These are phyloP conservation scores for Solanum dulcamara DNA, from an alignment of 257 asterid species.

Conservation along the genomic window DNA sequence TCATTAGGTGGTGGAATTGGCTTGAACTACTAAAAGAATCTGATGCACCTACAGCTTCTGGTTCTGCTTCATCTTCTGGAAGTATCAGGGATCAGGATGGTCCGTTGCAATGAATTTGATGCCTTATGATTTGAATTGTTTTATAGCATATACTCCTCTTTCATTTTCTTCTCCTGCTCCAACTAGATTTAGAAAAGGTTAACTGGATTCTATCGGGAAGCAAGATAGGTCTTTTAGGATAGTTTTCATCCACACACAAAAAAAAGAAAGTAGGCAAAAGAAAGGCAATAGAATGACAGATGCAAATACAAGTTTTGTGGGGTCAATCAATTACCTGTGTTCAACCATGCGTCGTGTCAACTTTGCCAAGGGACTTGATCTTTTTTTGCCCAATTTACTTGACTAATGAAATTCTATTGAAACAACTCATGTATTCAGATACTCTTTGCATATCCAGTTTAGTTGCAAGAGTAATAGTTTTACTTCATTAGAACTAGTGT, in stretches of 20 bases:
- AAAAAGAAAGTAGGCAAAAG: background rate
- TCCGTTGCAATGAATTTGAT: conserved; percentile 9
- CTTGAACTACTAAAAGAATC: conserved; percentile 31
- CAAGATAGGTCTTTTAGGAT: background rate
- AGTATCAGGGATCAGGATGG: conserved; percentile 34
- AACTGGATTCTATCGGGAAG: background rate
- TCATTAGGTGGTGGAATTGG: conserved; percentile 86
- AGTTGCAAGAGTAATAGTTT: background rate
- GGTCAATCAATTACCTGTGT: background rate
- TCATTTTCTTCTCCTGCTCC: background rate
- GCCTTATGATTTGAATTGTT: background rate
- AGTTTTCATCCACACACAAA: background rate
- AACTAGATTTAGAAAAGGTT: background rate
- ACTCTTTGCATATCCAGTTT: background rate
- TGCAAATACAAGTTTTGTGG: background rate
- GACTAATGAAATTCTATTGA: background rate
- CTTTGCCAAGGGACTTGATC: background rate
- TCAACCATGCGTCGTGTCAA: background rate
- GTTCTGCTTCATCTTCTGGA: conserved; percentile 25
- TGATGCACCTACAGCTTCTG: conserved; percentile 23
- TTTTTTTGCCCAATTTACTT: background rate
- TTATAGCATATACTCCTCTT: background rate
- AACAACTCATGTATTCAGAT: background rate
- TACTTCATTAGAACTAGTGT: background rate
- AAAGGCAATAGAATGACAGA: background rate